phyloP scores from a whole-genome alignment of 225 moss, liverwort and hornwort genomes.

The Marchantia polymorpha region DNA sequence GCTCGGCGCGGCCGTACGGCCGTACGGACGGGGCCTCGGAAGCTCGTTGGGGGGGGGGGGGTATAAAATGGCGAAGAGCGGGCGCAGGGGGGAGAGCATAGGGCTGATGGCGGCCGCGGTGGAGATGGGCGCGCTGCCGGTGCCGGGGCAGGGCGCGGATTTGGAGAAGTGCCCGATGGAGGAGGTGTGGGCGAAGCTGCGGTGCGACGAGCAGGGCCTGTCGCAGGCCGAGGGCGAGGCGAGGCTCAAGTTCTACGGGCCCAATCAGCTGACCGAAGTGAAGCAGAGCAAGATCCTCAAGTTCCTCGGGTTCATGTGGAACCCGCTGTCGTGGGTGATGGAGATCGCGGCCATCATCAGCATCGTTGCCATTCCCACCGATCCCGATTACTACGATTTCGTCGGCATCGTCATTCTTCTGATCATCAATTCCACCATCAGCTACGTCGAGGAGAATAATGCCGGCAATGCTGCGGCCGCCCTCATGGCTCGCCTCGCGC shows the following conservation, averaged over 20 bases:
- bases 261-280: slow-evolving; percentile 9
- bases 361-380: slow-evolving; percentile 3
- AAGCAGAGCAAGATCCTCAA: slow-evolving; percentile 22
- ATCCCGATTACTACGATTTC: slow-evolving; percentile 24
- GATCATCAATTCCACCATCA: slow-evolving; percentile 24
- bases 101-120: neutral
- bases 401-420: slow-evolving; percentile 21
- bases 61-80: neutral
- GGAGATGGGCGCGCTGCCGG: neutral
- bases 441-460: slow-evolving; percentile 30
- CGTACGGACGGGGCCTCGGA: too few relatives aligned
- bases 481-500: slow-evolving; percentile 25
- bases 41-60: neutral
- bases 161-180: slow-evolving; percentile 19
- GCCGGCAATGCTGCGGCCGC: slow-evolving; percentile 28
- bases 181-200: slow-evolving; percentile 11
- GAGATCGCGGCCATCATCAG: slow-evolving; percentile 23
- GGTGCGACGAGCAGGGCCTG: slow-evolving; percentile 11
- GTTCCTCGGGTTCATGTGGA: slow-evolving; percentile 22
- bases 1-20: too few relatives aligned
- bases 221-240: neutral
- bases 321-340: slow-evolving; percentile 26
- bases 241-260: slow-evolving; percentile 4
- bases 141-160: neutral
- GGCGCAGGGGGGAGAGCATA: too few relatives aligned